phyloP scores from a whole-genome alignment of 805 yeast genomes.

The Tetrapisispora arboricola region DNA sequence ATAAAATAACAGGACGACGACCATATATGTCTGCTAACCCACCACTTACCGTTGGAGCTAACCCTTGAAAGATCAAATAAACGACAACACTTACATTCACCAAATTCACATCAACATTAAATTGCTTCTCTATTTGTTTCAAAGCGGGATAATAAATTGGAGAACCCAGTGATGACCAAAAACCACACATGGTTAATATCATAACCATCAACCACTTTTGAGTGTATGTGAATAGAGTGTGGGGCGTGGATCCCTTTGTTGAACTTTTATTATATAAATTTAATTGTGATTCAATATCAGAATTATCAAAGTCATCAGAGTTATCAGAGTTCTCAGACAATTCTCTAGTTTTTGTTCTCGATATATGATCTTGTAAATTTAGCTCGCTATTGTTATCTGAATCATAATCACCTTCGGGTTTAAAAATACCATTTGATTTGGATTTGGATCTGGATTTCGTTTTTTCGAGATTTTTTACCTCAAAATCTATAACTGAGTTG shows the following conservation, averaged over 20 bases:
- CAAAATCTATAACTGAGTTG: no score
- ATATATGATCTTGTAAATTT: slow-evolving; percentile 10
- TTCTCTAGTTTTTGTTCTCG: slow-evolving; percentile 18
- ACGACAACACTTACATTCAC: slow-evolving; percentile 67
- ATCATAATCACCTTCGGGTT: neutral
- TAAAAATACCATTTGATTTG: neutral
- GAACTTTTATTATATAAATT: neutral
- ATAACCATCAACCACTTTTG: slow-evolving; percentile 27
- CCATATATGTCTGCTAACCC: slow-evolving; percentile 61
- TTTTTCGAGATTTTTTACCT: no score
- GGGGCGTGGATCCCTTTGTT: slow-evolving; percentile 9
- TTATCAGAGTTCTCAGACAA: slow-evolving; percentile 4
- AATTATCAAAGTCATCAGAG: neutral
- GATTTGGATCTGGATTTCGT: neutral
- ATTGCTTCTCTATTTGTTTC: slow-evolving; percentile 43
- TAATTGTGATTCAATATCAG: slow-evolving; percentile 4
- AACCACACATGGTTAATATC: slow-evolving; percentile 30
- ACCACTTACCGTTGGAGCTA: slow-evolving; percentile 59
- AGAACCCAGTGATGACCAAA: slow-evolving; percentile 64
- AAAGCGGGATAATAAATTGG: slow-evolving; percentile 80
- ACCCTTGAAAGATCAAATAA: slow-evolving; percentile 63
- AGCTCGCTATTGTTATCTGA: neutral
- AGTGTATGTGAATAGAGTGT: slow-evolving; percentile 16
- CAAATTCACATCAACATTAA: slow-evolving; percentile 43
- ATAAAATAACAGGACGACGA: slow-evolving; percentile 55